phyloP scores from a whole-genome alignment of 495 filamentous ascomycete genomes.

The Rusavskia elegans region DNA sequence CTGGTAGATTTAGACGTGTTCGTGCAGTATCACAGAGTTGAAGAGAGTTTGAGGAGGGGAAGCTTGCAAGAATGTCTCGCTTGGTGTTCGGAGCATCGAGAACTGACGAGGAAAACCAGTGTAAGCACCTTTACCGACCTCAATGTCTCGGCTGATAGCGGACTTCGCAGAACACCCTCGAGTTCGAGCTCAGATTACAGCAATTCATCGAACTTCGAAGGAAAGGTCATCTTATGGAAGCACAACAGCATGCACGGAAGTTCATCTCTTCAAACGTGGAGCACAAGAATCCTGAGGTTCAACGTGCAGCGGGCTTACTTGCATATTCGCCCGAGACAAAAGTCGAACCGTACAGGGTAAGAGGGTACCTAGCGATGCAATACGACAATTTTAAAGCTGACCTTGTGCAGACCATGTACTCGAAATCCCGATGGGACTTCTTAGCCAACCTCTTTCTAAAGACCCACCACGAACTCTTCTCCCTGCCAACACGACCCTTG shows the following conservation, averaged over 20 bases:
- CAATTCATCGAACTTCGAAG: slow-evolving; percentile 87
- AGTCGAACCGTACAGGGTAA: slow-evolving; percentile 49
- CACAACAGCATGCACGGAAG: slow-evolving; percentile 67
- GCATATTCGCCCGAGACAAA: slow-evolving; percentile 49
- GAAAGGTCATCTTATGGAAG: slow-evolving; percentile 51
- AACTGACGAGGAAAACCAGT: slow-evolving; percentile 67
- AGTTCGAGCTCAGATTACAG: slow-evolving; percentile 88
- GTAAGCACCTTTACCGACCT: slow-evolving; percentile 23
- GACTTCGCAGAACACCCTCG: slow-evolving; percentile 54
- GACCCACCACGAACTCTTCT: slow-evolving; percentile 75
- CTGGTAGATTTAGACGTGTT: slow-evolving; percentile 86
- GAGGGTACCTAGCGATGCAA: slow-evolving; percentile 1
- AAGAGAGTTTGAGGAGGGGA: slow-evolving; percentile 50
- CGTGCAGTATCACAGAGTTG: slow-evolving; percentile 61
- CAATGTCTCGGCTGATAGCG: slow-evolving; percentile 13
- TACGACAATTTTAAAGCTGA: background rate
- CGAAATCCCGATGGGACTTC: slow-evolving; percentile 48
- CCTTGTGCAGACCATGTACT: slow-evolving; percentile 49
- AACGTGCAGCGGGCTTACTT: slow-evolving; percentile 63
- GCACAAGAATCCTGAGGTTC: slow-evolving; percentile 49
- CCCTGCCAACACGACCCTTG: slow-evolving; percentile 69
- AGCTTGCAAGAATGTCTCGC: slow-evolving; percentile 61
- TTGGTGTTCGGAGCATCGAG: slow-evolving; percentile 89
- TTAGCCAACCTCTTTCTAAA: slow-evolving; percentile 72
- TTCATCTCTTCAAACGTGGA: slow-evolving; percentile 53